Base-by-base conservation (phyloP, 208 protist genomes). In the Acanthamoeba culbertsoni region DNA sequence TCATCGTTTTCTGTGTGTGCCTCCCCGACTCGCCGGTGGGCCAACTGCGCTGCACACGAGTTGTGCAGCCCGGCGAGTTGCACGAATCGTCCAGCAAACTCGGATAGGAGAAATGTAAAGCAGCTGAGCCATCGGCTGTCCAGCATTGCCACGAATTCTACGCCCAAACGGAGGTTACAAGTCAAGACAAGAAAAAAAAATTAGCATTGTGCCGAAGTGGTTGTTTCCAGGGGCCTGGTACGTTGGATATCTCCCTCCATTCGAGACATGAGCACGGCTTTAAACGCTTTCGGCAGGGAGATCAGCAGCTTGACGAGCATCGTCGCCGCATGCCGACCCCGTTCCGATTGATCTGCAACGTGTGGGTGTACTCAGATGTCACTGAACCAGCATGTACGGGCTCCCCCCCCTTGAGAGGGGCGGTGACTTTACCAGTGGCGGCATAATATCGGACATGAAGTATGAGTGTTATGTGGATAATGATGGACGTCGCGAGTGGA, bases 221-320 rank as follows among this genome's bases (percentile, higher is more conserved):
- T 75, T 35, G 35, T 23, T 26, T 35, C 4, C 35, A 48, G 4
- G 18, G 5, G 68, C 33, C n/a, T n/a, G n/a, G 37, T 51, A 51
- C 68, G 40, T 79, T n/a, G 18, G 8, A 79, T 79, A 18, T 79
- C 68, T 10, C 68, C 68, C 68, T 79, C 68, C 68, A 79, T 79
- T 10, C 68, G 68, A 14, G 68, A 79, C 68, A 79, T 51, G 40
- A 79, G 33, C 28, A 79, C 68, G 16, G 68, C 68, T 28, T 79
- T 43, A 28, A 79, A 79, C 18, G 68, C 68, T 28, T 51, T 79
- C 26, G 68, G 68, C 42, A 79, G 68, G 2, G 68, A 79, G 42
- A 79, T 79, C 68, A 79, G 48, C 40, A 79, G 68, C 68, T 79
- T 79, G 68, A 79, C 68, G 26, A 79, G 42, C 68, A 79, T 79